phyloP scores from a whole-genome alignment of 306 rosid genomes.

The Vigna trinervia region DNA sequence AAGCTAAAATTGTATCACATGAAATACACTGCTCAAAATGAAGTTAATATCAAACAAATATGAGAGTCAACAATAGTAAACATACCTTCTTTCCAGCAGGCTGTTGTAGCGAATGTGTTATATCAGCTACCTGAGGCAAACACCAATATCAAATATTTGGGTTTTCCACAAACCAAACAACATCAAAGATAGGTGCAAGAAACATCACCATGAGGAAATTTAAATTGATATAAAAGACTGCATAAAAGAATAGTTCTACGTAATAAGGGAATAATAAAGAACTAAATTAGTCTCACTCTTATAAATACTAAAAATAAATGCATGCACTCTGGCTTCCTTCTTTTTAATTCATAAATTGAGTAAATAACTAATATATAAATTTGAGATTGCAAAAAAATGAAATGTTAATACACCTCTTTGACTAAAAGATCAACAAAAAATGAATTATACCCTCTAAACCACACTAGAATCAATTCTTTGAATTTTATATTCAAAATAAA shows the following conservation, averaged over 20 bases:
- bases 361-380: not conserved
- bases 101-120: constrained; percentile 93
- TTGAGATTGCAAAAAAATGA: constrained; percentile 12
- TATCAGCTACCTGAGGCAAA: constrained; percentile 81
- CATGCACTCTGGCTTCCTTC: constrained; percentile 24
- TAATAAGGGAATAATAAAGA: not conserved
- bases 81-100: constrained; percentile 95
- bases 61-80: constrained; percentile 22
- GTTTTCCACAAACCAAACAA: constrained; percentile 36
- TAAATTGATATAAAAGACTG: not conserved
- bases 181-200: constrained; percentile 4
- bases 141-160: constrained; percentile 29
- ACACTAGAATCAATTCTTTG: constrained; percentile 16
- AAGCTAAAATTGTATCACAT: constrained; percentile 28
- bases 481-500: constrained; percentile 17
- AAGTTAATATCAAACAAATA: constrained; percentile 6
- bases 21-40: constrained; percentile 20
- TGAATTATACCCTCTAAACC: constrained; percentile 9
- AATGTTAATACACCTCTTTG: not conserved
- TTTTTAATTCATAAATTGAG: constrained; percentile 2
- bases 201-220: constrained; percentile 8
- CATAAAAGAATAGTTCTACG: constrained; percentile 5
- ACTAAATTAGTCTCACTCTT: constrained; percentile 27
- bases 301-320: constrained; percentile 6
- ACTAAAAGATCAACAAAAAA: constrained; percentile 3